Base-by-base conservation (phyloP, 2,329 filamentous ascomycete genomes). In the Rhinocladiella mackenziei region DNA sequence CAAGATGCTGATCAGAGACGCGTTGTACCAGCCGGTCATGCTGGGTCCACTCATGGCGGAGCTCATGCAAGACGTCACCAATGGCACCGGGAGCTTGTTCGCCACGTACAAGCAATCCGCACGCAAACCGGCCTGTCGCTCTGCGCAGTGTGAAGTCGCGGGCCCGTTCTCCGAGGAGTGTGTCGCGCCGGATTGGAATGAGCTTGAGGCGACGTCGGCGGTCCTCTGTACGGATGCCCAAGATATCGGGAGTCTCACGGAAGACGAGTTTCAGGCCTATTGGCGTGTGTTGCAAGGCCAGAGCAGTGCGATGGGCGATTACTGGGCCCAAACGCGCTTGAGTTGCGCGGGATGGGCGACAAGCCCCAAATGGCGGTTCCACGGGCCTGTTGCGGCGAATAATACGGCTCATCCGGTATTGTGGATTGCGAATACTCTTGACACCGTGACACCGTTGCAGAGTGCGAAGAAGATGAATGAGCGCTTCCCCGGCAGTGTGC, bases 1-100 rank as follows among this genome's bases (percentile, higher is more conserved):
- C 23, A 69, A 71, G 53, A 59, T 61, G 9, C 60, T 75, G 5
- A 63, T 71, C 11, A 44, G 39, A 8, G 25, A 35, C 28, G 46
- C 18, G 26, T 39, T 43, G 19, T 51, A 43, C 23, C 39, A 43
- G 38, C 45, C 43, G 34, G 20, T 43, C 10, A 30, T 28, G 18
- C 41, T 36, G 15, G 48, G 13, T 22, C 45, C 42, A 18, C 28
- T 50, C 17, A 42, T 46, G 34, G 47, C 37, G 2, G 29, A 43
- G 13, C 28, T 50, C 9, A 14, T 50, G 13, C 32, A 46, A 17
- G 47, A 50, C 14, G 33, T 50, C 26, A 49, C 41, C 9, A 39
- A 43, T 13, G 43, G 42, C 26, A 46, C 42, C 8, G 47, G 47
- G 1, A 28, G 33, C 18, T 11, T 42, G 22, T 50, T 45, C 19